Evolutionary conservation across 1,139 yeast genomes (phyloP).

Genomic region (Magnusiomyces sp.): DNA sequence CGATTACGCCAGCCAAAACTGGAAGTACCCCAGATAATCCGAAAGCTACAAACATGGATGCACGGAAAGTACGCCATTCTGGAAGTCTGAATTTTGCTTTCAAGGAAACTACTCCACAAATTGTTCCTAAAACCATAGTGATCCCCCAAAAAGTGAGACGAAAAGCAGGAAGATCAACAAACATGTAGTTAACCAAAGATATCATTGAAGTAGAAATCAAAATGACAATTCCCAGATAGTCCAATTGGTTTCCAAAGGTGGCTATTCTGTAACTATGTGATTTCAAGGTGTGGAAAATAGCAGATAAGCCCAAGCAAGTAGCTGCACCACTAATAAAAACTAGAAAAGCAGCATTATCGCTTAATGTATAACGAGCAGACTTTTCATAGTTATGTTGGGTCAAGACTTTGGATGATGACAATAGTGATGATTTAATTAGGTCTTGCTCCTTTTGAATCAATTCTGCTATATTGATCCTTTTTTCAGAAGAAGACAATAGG

Average conservation of each 20-base stretch:
- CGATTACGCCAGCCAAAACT: neutral
- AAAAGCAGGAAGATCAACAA: conserved; percentile 41
- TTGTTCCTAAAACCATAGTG: conserved; percentile 47
- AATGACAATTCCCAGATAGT: conserved; percentile 77
- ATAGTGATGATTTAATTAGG: conserved; percentile 5
- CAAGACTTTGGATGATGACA: neutral
- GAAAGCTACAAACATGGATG: conserved; percentile 68
- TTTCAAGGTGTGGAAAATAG: conserved; percentile 68
- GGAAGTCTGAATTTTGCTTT: conserved; percentile 58
- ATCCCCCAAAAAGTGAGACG: conserved; percentile 41
- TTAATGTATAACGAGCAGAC: neutral
- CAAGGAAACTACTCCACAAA: conserved; percentile 59
- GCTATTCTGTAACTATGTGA: conserved; percentile 60
- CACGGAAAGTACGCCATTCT: conserved; percentile 68
- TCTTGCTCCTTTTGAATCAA: neutral
- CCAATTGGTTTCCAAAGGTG: conserved; percentile 67
- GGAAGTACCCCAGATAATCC: conserved; percentile 57
- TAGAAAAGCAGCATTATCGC: conserved; percentile 1
- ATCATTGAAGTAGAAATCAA: conserved; percentile 68
- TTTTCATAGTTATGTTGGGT: neutral
- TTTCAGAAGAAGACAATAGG: neutral
- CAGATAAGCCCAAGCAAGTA: conserved; percentile 60
- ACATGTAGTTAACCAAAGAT: conserved; percentile 62
- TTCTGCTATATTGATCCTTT: neutral
- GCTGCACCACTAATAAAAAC: conserved; percentile 1